Base-by-base conservation (phyloP, 2,329 filamentous ascomycete species). In the Plenodomus biglobosus region DNA sequence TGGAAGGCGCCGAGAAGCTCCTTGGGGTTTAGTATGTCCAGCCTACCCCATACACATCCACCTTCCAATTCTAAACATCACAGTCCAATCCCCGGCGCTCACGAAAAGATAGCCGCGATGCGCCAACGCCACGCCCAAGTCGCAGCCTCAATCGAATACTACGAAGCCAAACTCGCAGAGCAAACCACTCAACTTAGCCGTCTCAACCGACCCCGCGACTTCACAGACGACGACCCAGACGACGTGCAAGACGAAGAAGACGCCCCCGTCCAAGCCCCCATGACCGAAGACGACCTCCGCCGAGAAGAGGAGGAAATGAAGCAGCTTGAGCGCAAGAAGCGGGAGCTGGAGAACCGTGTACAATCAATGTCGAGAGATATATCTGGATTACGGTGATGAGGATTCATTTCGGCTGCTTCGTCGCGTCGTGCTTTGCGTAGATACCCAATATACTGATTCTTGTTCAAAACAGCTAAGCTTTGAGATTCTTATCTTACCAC, bases 1-100 rank as follows among this genome's bases (percentile, higher is more conserved):
- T 99, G 18, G 80, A 83, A 44, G 92, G 92, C 1, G 92, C 92
- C 0, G 91, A 96, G 77, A 96, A 91, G 77, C 80, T 97, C 22
- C 92, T 91, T 60, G 82, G 82, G 38, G 92, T 96, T 21, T 97
- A 96, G 81, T 84, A 71, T 52, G 80, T 73, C 17, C 4, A 18
- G 8, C 4, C 16, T 13, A 18, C 13, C 11, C n/a, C n/a, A n/a
- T n/a, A 11, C 35, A 17, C 16, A 18, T 20, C 4, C 13, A 20
- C 8, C 13, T 4, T 17, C 8, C 18, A 8, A 18, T 13, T 15
- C 52, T 65, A 51, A 59, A 56, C 40, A 42, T 35, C 5, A 15
- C 40, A 84, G 81, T 67, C 87, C 90, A 27, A 80, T 95, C 21
- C 82, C 87, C 0, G 92, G 91, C 3, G 90, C 89, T 3, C 72